phyloP scores from a whole-genome alignment of 768 basidiomycete genomes.

The Fomitopsis serialis region DNA sequence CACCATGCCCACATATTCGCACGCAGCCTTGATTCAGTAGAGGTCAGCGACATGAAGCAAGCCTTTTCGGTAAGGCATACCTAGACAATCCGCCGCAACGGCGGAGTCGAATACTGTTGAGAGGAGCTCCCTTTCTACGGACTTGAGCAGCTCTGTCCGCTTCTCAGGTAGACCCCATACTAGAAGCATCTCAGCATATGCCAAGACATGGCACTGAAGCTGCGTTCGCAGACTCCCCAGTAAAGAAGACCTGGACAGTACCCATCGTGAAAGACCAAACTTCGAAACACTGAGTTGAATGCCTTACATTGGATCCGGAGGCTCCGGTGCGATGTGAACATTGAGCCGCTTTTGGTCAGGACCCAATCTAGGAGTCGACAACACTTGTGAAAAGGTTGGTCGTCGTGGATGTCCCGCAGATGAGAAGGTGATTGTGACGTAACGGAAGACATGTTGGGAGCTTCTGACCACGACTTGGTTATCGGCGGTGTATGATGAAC shows the following conservation, averaged over 20 bases:
- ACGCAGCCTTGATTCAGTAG: conserved; percentile 34
- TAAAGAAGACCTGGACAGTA: neutral
- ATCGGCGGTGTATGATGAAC: conserved; percentile 27
- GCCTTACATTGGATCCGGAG: conserved; percentile 12
- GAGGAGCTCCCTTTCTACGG: conserved; percentile 34
- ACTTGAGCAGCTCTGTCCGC: conserved; percentile 68
- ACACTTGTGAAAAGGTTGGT: conserved; percentile 38
- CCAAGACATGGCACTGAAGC: conserved; percentile 49
- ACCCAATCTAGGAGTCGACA: conserved; percentile 22
- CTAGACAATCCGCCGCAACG: conserved; percentile 3
- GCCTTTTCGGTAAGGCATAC: neutral
- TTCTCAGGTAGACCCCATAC: conserved; percentile 70
- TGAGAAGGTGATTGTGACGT: conserved; percentile 36
- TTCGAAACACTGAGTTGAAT: no score
- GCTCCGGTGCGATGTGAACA: conserved; percentile 21
- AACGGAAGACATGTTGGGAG: conserved; percentile 20
- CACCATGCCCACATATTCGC: conserved; percentile 25
- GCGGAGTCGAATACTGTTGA: conserved; percentile 21
- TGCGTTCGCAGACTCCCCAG: conserved; percentile 32
- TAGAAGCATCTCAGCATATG: conserved; percentile 72
- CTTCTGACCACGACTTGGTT: conserved; percentile 26
- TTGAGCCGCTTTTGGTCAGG: conserved; percentile 37
- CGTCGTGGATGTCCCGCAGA: conserved; percentile 36
- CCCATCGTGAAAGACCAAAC: neutral
- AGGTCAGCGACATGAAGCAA: neutral